Base-by-base conservation (phyloP, 1,284 basidiomycete genomes). In the Leccinum proximum region DNA sequence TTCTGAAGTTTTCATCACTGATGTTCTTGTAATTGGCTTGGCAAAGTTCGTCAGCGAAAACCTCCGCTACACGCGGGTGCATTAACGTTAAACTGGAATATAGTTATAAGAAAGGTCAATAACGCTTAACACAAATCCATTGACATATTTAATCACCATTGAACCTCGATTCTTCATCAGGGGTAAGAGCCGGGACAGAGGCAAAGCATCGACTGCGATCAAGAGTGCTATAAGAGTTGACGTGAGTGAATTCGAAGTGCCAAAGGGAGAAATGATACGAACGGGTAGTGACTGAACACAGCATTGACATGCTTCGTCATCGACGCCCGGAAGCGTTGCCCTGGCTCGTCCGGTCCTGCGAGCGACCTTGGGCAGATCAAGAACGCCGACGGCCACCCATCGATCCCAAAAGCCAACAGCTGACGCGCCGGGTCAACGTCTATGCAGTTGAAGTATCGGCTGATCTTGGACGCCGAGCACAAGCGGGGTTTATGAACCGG, bases 371-470 rank as follows among this genome's bases (percentile, higher is more conserved):
- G 30, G 30, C 30, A 33, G 30, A 7, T 33, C 30, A 26, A 26
- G 26, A 26, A 26, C 26, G 26, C 26, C 26, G 26, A 26, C 26
- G 26, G 26, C 26, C 26, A 26, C 26, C 26, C 26, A 26, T 97
- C 94, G 1, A 93, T 80, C 6, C 96, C 97, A 71, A 99, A 96
- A 16, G 89, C 88, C 70, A 96, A 86, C 0, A 99, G 82, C 22
- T 97, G 94, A 75, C 99, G 97, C 1, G 92, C 92, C 3, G 94
- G 89, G 75, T 99, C 99, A 70, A 99, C 87, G 75, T 99, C 95
- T 62, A 98, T 85, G 13, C 87, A 85, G 73, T 98, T 98, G 65
- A 98, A 84, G 79, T 11, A 93, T 83, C 45, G 87, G 82, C 9
- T 74, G 26, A 26, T 80, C 84, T 2, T 22, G 26, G 0, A 74